Conservation (phyloP, 331 rosid species). For the Malus hybrid region DNA sequence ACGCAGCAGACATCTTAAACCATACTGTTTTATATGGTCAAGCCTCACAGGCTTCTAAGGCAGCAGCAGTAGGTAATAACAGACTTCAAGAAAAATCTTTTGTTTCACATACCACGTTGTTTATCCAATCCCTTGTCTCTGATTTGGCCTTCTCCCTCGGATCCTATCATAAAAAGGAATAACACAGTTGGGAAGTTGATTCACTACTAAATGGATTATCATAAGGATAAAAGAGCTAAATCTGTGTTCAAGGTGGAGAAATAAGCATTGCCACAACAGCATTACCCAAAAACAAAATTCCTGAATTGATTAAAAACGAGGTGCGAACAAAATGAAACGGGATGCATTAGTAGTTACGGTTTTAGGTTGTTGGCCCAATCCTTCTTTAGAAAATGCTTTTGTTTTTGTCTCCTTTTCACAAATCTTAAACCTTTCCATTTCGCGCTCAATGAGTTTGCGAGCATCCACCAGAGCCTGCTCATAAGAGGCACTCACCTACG, state of each 20-base stretch:
- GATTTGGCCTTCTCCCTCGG: conserved; percentile 96
- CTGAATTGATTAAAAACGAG: not conserved
- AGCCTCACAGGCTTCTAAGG: not conserved
- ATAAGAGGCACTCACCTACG: conserved; percentile 95
- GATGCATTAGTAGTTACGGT: conserved; percentile 50
- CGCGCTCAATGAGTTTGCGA: conserved; percentile 88
- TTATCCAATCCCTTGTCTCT: conserved; percentile 97
- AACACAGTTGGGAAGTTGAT: too few relatives aligned
- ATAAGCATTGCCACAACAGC: not conserved
- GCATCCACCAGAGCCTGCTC: conserved; percentile 98
- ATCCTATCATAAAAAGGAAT: conserved; percentile 44
- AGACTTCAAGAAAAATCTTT: conserved; percentile 4
- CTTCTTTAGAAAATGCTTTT: conserved; percentile 97
- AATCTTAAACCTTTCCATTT: conserved; percentile 95
- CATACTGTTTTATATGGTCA: conserved; percentile 5
- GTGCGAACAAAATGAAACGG: not conserved
- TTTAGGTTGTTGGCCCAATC: conserved; percentile 95
- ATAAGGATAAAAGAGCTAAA: not conserved
- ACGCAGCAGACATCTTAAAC: not conserved
- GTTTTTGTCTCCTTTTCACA: conserved; percentile 98
- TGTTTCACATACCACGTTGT: conserved; percentile 70
- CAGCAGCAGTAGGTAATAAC: conserved; percentile 6
- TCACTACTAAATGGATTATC: not conserved
- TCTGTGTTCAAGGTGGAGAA: not conserved
- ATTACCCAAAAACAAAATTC: not conserved